A percentile compares a stretch with the other conserved stretches of the same genome.
These are phyloP conservation scores for Colletotrichum sp. DNA, from an alignment of 2,329 filamentous ascomycete genomes.

Conservation along the genomic window DNA sequence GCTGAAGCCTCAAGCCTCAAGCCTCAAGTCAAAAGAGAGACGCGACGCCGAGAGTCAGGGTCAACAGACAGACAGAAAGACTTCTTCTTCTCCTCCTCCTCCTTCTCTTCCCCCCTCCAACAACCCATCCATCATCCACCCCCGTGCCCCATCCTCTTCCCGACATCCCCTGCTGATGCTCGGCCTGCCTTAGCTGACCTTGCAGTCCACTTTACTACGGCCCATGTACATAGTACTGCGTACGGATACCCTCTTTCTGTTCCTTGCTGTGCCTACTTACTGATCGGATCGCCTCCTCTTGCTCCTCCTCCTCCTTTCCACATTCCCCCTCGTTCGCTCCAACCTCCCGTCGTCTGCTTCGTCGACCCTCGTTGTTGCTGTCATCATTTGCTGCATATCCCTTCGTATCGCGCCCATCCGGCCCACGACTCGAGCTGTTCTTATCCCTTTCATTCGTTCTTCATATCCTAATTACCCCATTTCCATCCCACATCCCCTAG, in stretches of 20 bases:
- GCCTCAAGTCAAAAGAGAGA: not conserved
- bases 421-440: not conserved
- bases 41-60: not conserved
- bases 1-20: not conserved
- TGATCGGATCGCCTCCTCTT: constrained; percentile 16
- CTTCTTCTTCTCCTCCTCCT: not conserved
- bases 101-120: not conserved
- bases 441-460: constrained; percentile 14
- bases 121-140: not conserved
- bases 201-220: not conserved
- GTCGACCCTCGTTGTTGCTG: constrained; percentile 15
- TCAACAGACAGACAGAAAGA: not conserved
- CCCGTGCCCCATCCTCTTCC: not conserved
- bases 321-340: constrained; percentile 18
- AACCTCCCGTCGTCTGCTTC: constrained; percentile 20
- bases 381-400: constrained; percentile 18
- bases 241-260: not conserved
- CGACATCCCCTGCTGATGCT: not conserved
- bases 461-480: constrained; percentile 14
- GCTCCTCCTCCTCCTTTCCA: constrained; percentile 20
- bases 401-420: constrained; percentile 11
- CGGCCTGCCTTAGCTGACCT: constrained; percentile 1
- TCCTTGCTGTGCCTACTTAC: constrained; percentile 1
- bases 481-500: not conserved
- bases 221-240: not conserved